Conservation (phyloP, 2,329 filamentous ascomycete genomes). For the Phoma sp. region DNA sequence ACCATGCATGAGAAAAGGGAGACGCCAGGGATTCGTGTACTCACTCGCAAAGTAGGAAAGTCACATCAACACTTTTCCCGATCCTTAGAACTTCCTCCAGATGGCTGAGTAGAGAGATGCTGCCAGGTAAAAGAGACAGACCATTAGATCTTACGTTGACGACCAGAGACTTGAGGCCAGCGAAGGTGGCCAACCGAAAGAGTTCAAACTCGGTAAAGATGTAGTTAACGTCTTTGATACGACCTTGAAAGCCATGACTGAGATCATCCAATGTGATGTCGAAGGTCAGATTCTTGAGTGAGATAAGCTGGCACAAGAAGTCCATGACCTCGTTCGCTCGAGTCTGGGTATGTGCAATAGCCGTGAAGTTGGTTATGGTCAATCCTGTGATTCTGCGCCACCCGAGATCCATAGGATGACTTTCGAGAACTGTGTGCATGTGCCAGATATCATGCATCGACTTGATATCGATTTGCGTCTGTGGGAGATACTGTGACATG, state of each 20-base stretch:
- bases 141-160: neutral
- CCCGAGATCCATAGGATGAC: neutral
- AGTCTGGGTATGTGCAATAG: neutral
- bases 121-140: neutral
- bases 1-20: too few species aligned
- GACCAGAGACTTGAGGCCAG: neutral
- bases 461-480: neutral
- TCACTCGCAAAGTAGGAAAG: neutral
- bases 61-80: neutral
- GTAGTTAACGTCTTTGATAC: neutral
- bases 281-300: neutral
- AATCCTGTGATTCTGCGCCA: neutral
- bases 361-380: neutral
- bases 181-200: neutral
- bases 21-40: too few species aligned
- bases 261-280: neutral
- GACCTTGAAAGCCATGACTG: neutral
- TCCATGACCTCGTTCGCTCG: constrained; percentile 1
- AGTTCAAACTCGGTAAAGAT: neutral
- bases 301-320: neutral
- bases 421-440: neutral
- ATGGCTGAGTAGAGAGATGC: neutral
- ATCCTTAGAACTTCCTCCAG: neutral
- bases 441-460: neutral
- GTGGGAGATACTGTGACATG: neutral